These are phyloP conservation scores for Pyrus pyrifolia DNA, from an alignment of 306 rosid species.

Conservation along the genomic window DNA sequence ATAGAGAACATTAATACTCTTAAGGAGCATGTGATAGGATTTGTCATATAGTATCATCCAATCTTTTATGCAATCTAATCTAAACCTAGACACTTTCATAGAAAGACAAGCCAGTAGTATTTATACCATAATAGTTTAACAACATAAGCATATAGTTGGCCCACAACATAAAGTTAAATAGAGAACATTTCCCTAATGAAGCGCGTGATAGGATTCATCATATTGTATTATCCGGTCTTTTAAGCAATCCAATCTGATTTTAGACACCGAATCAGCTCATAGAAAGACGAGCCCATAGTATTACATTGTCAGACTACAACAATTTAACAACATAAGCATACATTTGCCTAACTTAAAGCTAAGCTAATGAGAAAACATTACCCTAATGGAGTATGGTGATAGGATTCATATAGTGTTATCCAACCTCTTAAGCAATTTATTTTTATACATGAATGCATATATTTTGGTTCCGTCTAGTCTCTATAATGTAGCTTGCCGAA, in stretches of 20 bases:
- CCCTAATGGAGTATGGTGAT: background rate
- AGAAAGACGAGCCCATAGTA: background rate
- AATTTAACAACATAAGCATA: too few relatives aligned
- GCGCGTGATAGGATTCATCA: background rate
- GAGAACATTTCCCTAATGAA: background rate
- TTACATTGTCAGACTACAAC: too few relatives aligned
- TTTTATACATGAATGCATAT: background rate
- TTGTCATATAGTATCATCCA: background rate
- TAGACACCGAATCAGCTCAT: too few relatives aligned
- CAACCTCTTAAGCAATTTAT: background rate
- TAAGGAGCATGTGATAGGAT: background rate
- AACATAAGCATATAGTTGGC: background rate
- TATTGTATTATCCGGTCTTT: background rate
- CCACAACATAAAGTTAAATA: background rate
- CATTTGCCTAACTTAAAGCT: background rate
- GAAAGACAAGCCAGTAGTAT: background rate
- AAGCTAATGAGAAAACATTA: background rate
- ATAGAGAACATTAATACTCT: background rate
- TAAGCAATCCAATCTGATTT: background rate
- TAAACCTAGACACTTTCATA: background rate
- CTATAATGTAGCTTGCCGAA: background rate
- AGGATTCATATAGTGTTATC: background rate
- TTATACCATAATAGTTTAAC: background rate
- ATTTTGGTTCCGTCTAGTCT: background rate
- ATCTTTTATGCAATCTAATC: background rate